Conservation (phyloP, 176 grass and related monocot species). For the Lolium rigidum region DNA sequence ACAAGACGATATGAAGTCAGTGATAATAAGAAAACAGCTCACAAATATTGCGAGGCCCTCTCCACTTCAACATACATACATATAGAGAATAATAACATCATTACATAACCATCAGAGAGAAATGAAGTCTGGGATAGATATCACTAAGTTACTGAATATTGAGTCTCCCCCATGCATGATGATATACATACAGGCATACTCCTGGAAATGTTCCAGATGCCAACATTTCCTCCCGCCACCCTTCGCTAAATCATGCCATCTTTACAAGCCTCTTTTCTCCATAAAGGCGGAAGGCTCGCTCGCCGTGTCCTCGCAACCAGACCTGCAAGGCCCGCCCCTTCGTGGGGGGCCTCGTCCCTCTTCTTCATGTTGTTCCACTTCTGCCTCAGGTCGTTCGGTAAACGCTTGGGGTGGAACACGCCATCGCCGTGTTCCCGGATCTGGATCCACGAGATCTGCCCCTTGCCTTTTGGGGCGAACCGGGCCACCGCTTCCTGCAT, state of each 20-base stretch:
- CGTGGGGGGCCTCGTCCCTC: neutral
- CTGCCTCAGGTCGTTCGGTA: constrained; percentile 54
- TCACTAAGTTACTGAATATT: no score
- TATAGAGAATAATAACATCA: no score
- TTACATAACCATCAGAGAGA: no score
- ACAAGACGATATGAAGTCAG: no score
- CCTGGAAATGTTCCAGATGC: no score
- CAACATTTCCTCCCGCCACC: neutral
- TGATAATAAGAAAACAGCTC: no score
- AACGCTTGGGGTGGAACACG: constrained; percentile 56
- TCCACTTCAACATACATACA: no score
- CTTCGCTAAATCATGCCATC: neutral
- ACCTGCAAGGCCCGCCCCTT: neutral
- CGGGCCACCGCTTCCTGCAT: constrained; percentile 62
- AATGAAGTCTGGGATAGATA: no score
- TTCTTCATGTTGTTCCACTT: constrained; percentile 78
- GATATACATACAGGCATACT: no score
- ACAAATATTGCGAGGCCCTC: no score
- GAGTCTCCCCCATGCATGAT: no score
- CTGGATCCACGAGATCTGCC: constrained; percentile 51
- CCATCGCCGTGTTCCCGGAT: constrained; percentile 42
- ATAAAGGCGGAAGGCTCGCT: neutral
- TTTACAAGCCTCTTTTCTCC: neutral
- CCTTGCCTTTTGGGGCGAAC: constrained; percentile 16
- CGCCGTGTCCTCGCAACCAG: neutral